Percentiles rank a stretch among this genome's conserved stretches.
phyloP scores from a whole-genome alignment of 345 rosid genomes.

The Aquilaria yunnanensis region DNA sequence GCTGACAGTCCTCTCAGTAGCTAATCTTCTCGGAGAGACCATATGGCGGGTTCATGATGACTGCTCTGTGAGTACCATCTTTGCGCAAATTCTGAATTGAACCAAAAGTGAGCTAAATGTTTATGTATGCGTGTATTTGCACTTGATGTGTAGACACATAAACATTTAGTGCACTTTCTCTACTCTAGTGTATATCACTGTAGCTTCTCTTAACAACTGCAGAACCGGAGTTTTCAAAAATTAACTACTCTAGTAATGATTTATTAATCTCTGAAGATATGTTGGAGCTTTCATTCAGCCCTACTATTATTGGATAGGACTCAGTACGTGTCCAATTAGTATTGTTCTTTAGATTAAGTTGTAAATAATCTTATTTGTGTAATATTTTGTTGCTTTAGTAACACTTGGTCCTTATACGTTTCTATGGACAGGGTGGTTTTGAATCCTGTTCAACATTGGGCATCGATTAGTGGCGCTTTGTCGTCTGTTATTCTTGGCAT shows the following conservation, averaged over 20 bases:
- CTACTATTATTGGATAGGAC: too few relatives aligned
- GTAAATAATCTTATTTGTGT: background rate
- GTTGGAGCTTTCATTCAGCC: too few relatives aligned
- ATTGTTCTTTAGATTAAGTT: background rate
- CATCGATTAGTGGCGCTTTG: slow-evolving; percentile 45
- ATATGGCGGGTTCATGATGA: slow-evolving; percentile 99
- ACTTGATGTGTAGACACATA: slow-evolving; percentile 3
- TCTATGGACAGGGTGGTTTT: slow-evolving; percentile 58
- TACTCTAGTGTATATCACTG: background rate
- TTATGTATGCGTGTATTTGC: slow-evolving; percentile 1
- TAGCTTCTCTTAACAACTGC: slow-evolving; percentile 1
- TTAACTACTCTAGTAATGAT: too few relatives aligned
- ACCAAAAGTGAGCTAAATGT: slow-evolving; percentile 5
- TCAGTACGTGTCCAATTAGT: too few relatives aligned
- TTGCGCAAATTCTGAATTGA: slow-evolving; percentile 18
- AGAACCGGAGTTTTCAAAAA: too few relatives aligned
- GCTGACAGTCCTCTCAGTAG: slow-evolving; percentile 86
- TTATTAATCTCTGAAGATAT: too few relatives aligned
- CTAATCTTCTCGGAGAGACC: slow-evolving; percentile 94
- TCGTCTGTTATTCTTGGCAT: too few relatives aligned
- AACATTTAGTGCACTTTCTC: background rate
- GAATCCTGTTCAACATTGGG: slow-evolving; percentile 82
- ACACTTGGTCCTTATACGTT: slow-evolving; percentile 7
- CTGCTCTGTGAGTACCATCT: slow-evolving; percentile 70
- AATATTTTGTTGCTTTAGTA: background rate